phyloP scores from a whole-genome alignment of 257 asterid species.

The Nicotiana noctiflora region DNA sequence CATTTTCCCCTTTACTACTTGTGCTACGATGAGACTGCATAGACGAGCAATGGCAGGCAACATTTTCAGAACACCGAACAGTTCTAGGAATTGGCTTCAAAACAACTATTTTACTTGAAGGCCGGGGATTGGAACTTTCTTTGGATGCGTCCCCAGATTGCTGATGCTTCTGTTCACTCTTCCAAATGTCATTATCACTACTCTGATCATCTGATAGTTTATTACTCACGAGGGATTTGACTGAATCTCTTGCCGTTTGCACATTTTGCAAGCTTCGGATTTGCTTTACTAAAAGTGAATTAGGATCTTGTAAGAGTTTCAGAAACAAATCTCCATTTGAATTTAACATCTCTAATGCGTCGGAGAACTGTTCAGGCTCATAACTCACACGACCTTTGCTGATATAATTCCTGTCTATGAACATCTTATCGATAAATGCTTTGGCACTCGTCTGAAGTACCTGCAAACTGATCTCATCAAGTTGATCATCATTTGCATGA shows the following conservation, averaged over 20 bases:
- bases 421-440: constrained; percentile 50
- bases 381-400: constrained; percentile 16
- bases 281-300: constrained; percentile 21
- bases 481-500: constrained; percentile 24
- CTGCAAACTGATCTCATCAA: constrained; percentile 30
- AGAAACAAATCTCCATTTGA: constrained; percentile 37
- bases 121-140: constrained; percentile 13
- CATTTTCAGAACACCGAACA: constrained; percentile 19
- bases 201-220: constrained; percentile 11
- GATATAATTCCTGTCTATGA: constrained; percentile 26
- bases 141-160: constrained; percentile 13
- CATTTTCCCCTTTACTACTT: constrained; percentile 18
- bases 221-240: constrained; percentile 7
- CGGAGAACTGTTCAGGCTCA: constrained; percentile 42
- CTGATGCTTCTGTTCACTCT: constrained; percentile 9
- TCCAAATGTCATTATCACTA: neutral
- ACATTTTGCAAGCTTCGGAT: constrained; percentile 15
- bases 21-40: constrained; percentile 23
- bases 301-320: constrained; percentile 35
- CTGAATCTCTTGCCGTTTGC: constrained; percentile 11
- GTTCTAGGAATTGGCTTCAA: constrained; percentile 39
- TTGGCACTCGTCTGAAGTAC: constrained; percentile 47
- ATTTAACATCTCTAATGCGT: constrained; percentile 47
- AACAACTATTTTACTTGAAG: constrained; percentile 43
- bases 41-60: constrained; percentile 46